phyloP scores from a whole-genome alignment of 2,329 filamentous ascomycete genomes.

The Xylariaceae sp. region DNA sequence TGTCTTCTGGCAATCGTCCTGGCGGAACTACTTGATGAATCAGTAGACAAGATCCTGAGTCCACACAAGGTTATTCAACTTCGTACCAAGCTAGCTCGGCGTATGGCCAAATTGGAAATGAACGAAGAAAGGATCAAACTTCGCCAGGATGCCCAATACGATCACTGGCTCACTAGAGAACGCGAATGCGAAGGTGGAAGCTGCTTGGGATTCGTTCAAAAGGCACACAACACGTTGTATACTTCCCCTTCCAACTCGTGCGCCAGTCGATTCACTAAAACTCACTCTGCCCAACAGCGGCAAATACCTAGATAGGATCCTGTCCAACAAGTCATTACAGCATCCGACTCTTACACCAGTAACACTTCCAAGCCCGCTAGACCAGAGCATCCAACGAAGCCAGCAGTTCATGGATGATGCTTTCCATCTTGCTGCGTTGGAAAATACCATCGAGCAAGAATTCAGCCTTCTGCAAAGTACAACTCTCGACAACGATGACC shows the following conservation, averaged over 20 bases:
- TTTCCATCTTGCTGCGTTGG: slow-evolving; percentile 28
- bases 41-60: slow-evolving; percentile 31
- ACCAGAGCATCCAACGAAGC: slow-evolving; percentile 34
- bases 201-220: slow-evolving; percentile 52
- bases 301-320: slow-evolving; percentile 38
- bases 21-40: slow-evolving; percentile 52
- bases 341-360: neutral
- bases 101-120: slow-evolving; percentile 63
- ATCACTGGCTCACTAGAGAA: slow-evolving; percentile 44
- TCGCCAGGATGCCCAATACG: neutral
- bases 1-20: slow-evolving; percentile 59
- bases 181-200: slow-evolving; percentile 42
- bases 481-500: neutral
- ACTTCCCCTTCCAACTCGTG: slow-evolving; percentile 48
- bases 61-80: slow-evolving; percentile 49
- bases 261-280: slow-evolving; percentile 39
- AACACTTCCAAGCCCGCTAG: slow-evolving; percentile 32
- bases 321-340: neutral
- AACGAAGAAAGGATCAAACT: slow-evolving; percentile 25
- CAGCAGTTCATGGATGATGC: slow-evolving; percentile 32
- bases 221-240: slow-evolving; percentile 46
- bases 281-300: slow-evolving; percentile 52
- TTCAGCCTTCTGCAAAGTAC: neutral
- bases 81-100: slow-evolving; percentile 61
- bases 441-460: slow-evolving; percentile 9